phyloP scores from a whole-genome alignment of 495 filamentous ascomycete species.

The Oidiodendron maius region DNA sequence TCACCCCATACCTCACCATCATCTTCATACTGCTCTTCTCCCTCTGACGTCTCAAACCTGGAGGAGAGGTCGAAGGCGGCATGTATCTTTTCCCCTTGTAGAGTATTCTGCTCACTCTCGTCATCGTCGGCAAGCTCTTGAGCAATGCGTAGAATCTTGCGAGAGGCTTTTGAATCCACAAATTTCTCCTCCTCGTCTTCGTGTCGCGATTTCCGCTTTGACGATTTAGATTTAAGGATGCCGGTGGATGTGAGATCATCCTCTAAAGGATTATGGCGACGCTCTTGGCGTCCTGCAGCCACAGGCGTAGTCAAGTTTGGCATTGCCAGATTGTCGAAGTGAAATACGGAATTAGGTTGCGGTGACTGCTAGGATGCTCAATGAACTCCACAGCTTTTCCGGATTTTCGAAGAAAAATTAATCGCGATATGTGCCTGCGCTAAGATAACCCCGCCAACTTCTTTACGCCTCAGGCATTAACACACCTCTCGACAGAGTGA shows the following conservation, averaged over 20 bases:
- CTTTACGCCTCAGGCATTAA: background rate
- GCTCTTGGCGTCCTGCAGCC: conserved; percentile 25
- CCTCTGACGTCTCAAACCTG: conserved; percentile 42
- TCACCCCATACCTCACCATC: conserved; percentile 51
- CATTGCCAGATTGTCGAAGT: conserved; percentile 30
- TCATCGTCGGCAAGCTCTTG: conserved; percentile 78
- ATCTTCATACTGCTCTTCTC: conserved; percentile 43
- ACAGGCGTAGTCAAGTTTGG: conserved; percentile 43
- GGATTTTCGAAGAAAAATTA: background rate
- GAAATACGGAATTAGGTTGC: background rate
- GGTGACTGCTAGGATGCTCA: no score
- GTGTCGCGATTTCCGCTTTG: conserved; percentile 52
- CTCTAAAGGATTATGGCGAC: conserved; percentile 66
- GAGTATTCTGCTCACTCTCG: conserved; percentile 37
- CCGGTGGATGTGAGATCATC: conserved; percentile 63
- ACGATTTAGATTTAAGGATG: conserved; percentile 48
- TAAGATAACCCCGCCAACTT: conserved; percentile 3
- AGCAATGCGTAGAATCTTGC: conserved; percentile 82
- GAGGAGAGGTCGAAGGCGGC: conserved; percentile 62
- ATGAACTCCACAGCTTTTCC: no score
- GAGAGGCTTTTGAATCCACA: conserved; percentile 79
- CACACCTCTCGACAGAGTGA: background rate
- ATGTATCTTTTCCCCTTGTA: conserved; percentile 32
- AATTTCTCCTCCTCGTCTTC: conserved; percentile 59
- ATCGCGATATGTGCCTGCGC: no score